These are phyloP conservation scores for Tulasnella sp. DNA, from an alignment of 768 basidiomycete species.

Conservation along the genomic window DNA sequence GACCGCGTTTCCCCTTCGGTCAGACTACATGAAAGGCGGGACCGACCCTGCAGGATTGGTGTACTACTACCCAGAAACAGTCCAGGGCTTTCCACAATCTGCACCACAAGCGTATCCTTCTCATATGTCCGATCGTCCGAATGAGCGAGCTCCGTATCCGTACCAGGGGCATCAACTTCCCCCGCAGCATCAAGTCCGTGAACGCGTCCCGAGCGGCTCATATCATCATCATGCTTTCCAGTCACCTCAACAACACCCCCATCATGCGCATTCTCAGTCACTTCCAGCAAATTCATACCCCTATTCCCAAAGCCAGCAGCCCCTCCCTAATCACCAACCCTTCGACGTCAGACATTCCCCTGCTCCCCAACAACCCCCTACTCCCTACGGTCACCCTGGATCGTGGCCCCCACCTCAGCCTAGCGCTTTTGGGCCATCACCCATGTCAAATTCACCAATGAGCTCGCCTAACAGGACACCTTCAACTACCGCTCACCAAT, in stretches of 20 bases:
- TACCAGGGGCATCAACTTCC: not conserved
- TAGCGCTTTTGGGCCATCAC: not conserved
- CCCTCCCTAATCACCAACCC: not conserved
- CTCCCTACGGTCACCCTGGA: not conserved
- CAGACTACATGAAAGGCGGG: slow-evolving; percentile 16
- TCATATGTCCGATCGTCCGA: not conserved
- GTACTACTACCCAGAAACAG: slow-evolving; percentile 16
- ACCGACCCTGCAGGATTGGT: slow-evolving; percentile 18
- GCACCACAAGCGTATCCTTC: not conserved
- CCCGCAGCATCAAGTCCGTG: not conserved
- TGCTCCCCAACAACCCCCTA: not conserved
- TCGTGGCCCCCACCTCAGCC: not conserved
- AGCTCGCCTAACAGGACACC: not conserved
- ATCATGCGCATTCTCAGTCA: slow-evolving; percentile 12
- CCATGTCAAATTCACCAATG: not conserved
- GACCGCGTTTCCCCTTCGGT: not conserved
- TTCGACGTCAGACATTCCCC: not conserved
- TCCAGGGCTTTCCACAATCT: not conserved
- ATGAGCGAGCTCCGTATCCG: not conserved
- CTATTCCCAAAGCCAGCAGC: not conserved
- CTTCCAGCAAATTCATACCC: slow-evolving; percentile 9
- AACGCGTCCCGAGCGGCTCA: slow-evolving; percentile 10
- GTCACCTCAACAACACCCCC: not conserved
- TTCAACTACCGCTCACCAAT: not conserved
- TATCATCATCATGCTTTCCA: not conserved